Evolutionary conservation across 805 yeast genomes (phyloP).

Genomic region (Pichia californica): DNA sequence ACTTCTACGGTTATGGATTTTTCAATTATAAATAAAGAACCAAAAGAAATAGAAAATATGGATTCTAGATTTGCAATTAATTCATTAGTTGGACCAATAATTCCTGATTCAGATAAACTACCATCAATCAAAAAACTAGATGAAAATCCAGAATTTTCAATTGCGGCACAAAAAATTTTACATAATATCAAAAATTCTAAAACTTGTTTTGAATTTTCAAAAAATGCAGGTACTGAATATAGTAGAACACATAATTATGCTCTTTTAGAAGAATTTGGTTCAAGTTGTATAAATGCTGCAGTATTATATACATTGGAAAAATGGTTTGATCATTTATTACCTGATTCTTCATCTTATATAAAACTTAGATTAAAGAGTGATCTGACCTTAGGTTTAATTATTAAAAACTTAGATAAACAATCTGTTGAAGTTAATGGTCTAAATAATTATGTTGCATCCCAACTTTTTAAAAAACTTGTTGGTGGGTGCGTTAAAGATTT

Average conservation of each 20-base stretch:
- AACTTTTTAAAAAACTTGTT: constrained; percentile 49
- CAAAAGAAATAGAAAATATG: constrained; percentile 13
- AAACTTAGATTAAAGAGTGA: constrained; percentile 33
- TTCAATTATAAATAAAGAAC: constrained; percentile 8
- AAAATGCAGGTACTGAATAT: constrained; percentile 3
- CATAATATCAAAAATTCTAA: constrained; percentile 53
- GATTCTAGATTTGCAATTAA: constrained; percentile 42
- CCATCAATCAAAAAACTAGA: constrained; percentile 23
- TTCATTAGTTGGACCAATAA: constrained; percentile 37
- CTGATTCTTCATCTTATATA: constrained; percentile 48
- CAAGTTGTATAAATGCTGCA: constrained; percentile 46
- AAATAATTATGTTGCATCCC: constrained; percentile 45
- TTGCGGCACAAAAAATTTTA: constrained; percentile 28
- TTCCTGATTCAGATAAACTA: constrained; percentile 19
- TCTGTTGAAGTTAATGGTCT: constrained; percentile 31
- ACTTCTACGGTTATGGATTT: not conserved
- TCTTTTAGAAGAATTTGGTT: constrained; percentile 53
- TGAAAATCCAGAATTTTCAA: constrained; percentile 22
- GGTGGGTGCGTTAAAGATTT: constrained; percentile 74
- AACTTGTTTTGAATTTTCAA: constrained; percentile 46
- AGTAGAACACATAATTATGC: constrained; percentile 24
- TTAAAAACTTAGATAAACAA: constrained; percentile 40
- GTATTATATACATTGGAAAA: constrained; percentile 59
- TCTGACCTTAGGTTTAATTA: constrained; percentile 36
- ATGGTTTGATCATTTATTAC: constrained; percentile 47